Evolutionary conservation across 208 protist species (phyloP).

Genomic region (Crithidia thermophila): DNA sequence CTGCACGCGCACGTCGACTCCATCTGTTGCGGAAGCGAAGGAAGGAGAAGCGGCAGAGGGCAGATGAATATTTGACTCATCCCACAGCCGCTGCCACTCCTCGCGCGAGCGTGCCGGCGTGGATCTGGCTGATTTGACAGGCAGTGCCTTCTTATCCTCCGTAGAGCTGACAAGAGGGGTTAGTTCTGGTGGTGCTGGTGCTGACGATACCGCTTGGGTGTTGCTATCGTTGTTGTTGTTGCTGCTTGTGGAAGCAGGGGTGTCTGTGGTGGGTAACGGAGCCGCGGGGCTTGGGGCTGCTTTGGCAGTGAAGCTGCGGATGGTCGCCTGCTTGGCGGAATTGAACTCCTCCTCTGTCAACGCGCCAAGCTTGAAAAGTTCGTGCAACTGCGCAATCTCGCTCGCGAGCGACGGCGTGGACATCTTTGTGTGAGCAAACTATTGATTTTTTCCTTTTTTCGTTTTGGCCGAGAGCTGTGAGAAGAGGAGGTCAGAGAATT

Average conservation of each 20-base stretch:
- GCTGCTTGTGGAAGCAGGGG: not conserved
- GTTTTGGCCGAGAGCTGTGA: not conserved
- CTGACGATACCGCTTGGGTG: not conserved
- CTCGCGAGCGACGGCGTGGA: slow-evolving; percentile 46
- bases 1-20: slow-evolving; percentile 23
- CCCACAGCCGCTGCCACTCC: slow-evolving; percentile 26
- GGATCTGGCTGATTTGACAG: not conserved
- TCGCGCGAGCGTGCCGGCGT: not conserved
- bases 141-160: not conserved
- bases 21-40: not conserved
- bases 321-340: slow-evolving; percentile 49
- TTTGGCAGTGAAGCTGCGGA: slow-evolving; percentile 25
- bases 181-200: not conserved
- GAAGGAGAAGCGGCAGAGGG: not conserved
- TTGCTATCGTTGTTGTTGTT: no score
- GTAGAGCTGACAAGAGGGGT: no score
- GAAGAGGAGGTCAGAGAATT: not conserved
- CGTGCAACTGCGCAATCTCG: slow-evolving; percentile 57
- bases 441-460: not conserved
- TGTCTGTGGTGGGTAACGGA: not conserved
- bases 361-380: slow-evolving; percentile 52
- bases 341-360: slow-evolving; percentile 70
- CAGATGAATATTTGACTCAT: not conserved
- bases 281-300: not conserved
- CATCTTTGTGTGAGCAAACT: slow-evolving; percentile 1